These are phyloP conservation scores for Yamadazyma blattariae DNA, from an alignment of 1,139 yeast genomes.

Conservation along the genomic window DNA sequence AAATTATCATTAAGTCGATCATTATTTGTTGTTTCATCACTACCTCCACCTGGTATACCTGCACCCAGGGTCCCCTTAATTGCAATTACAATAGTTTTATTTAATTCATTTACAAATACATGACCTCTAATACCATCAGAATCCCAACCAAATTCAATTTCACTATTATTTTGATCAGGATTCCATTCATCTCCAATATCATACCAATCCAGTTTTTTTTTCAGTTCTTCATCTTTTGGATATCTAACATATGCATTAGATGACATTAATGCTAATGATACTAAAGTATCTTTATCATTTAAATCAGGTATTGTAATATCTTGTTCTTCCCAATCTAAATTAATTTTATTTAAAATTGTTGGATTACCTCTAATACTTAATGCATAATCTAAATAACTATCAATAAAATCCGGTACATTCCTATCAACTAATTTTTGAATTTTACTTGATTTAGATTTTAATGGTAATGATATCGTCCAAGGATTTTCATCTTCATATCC, in stretches of 20 bases:
- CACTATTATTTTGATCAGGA: conserved; percentile 32
- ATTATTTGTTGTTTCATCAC: conserved; percentile 69
- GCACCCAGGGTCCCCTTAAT: conserved; percentile 94
- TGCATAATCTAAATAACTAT: conserved; percentile 62
- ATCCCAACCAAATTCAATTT: conserved; percentile 77
- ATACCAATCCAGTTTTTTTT: conserved; percentile 68
- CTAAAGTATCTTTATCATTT: conserved; percentile 66
- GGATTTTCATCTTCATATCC: conserved; percentile 37
- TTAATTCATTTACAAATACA: conserved; percentile 67
- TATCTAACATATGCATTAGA: conserved; percentile 86
- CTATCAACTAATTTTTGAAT: conserved; percentile 55
- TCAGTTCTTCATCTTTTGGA: conserved; percentile 63
- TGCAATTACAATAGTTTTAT: conserved; percentile 71
- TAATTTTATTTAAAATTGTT: conserved; percentile 34
- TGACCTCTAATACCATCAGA: conserved; percentile 87
- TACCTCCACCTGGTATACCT: conserved; percentile 70
- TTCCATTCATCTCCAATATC: conserved; percentile 68
- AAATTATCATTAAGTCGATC: conserved; percentile 88
- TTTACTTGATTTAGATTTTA: conserved; percentile 23
- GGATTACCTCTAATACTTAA: conserved; percentile 44
- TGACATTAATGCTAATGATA: conserved; percentile 79
- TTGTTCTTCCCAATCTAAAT: conserved; percentile 55
- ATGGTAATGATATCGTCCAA: conserved; percentile 28
- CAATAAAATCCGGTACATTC: conserved; percentile 59
- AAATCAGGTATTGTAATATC: conserved; percentile 65